Evolutionary conservation across 352 stramenopile genomes (phyloP).

Genomic region (Globisporangium camurandrum): DNA sequence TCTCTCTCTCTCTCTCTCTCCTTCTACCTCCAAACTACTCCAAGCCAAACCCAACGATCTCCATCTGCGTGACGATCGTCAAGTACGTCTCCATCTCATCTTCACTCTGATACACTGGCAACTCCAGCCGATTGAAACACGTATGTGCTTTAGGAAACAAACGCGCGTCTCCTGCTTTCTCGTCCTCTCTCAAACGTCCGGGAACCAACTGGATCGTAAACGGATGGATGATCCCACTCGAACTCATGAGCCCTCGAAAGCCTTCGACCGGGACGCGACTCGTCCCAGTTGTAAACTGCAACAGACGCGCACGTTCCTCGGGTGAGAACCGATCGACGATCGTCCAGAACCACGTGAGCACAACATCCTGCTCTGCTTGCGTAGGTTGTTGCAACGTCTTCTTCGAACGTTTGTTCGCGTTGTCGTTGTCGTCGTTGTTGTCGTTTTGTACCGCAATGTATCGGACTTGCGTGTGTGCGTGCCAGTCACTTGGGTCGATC

Average conservation of each 20-base stretch:
- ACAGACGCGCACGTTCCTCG: constrained; percentile 57
- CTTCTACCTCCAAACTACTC: too few species aligned
- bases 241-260: constrained; percentile 73
- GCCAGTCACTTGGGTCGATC: constrained; percentile 64
- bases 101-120: constrained; percentile 57
- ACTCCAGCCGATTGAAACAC: constrained; percentile 80
- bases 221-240: constrained; percentile 66
- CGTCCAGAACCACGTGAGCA: constrained; percentile 72
- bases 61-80: constrained; percentile 74
- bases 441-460: constrained; percentile 48
- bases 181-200: too few species aligned
- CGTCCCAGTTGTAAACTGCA: constrained; percentile 77
- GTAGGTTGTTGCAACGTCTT: background rate
- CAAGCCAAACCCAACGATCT: constrained; percentile 71
- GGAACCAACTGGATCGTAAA: constrained; percentile 81
- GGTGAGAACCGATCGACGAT: constrained; percentile 45
- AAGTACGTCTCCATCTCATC: constrained; percentile 73
- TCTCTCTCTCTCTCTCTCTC: too few species aligned
- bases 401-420: constrained; percentile 5
- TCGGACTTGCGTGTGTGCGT: constrained; percentile 45
- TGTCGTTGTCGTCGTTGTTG: constrained; percentile 27
- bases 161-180: constrained; percentile 28
- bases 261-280: constrained; percentile 74
- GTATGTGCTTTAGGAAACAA: constrained; percentile 75
- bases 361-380: constrained; percentile 32